Conservation (phyloP, 2,329 filamentous ascomycete genomes). For the Exophiala dermatitidis region DNA sequence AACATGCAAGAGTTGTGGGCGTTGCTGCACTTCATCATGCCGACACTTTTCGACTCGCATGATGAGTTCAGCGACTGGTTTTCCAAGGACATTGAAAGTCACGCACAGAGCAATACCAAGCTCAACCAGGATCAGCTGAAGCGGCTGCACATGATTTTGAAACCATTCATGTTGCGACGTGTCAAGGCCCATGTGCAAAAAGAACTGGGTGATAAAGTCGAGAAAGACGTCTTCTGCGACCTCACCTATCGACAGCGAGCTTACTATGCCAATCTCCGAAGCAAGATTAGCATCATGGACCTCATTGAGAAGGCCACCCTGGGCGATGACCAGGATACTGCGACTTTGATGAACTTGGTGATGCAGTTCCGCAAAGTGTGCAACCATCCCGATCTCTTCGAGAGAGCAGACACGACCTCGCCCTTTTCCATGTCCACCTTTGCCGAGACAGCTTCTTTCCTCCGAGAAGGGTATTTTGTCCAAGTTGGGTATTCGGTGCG, state of each 20-base stretch:
- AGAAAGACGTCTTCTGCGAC: conserved; percentile 91
- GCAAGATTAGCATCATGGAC: conserved; percentile 98
- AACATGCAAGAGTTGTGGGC: conserved; percentile 99
- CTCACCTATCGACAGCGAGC: conserved; percentile 93
- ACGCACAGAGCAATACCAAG: conserved; percentile 98
- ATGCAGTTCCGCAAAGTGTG: conserved; percentile 99
- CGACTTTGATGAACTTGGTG: conserved; percentile 96
- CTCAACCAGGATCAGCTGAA: conserved; percentile 96
- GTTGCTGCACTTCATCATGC: conserved; percentile 98
- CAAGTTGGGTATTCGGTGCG: conserved; percentile 80
- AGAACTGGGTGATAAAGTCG: conserved; percentile 97
- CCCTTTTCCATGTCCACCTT: conserved; percentile 79
- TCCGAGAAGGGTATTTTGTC: conserved; percentile 76
- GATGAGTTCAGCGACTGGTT: conserved; percentile 50
- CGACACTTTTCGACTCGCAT: conserved; percentile 73
- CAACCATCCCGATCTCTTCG: conserved; percentile 95
- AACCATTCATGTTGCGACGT: conserved; percentile 98
- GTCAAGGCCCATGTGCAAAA: conserved; percentile 99
- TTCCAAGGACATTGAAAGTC: conserved; percentile 72
- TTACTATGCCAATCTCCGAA: conserved; percentile 84
- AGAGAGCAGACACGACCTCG: conserved; percentile 84
- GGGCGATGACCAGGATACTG: conserved; percentile 89
- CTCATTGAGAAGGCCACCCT: conserved; percentile 94
- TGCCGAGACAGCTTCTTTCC: conserved; percentile 90
- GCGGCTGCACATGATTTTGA: conserved; percentile 96